Conservation (phyloP, 208 protist species). For the Trypanosoma congolense region DNA sequence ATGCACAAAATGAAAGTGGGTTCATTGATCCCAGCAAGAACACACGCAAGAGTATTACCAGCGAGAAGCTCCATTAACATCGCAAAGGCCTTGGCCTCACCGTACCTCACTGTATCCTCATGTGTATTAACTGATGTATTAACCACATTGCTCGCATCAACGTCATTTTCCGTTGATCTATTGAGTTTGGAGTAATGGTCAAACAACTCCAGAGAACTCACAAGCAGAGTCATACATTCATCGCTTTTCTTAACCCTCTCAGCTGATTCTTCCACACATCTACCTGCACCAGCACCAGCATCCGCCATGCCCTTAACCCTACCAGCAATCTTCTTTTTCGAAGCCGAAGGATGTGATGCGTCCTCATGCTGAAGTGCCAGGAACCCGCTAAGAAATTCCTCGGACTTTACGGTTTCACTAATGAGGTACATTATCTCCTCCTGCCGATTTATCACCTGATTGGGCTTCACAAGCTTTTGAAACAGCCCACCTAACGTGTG, state of each 20-base stretch:
- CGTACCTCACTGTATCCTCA: constrained; percentile 14
- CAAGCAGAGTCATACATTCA: constrained; percentile 74
- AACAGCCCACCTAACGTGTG: constrained; percentile 45
- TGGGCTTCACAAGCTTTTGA: constrained; percentile 80
- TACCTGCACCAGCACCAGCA: background rate
- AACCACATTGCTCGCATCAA: background rate
- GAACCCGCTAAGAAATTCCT: constrained; percentile 74
- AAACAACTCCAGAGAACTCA: constrained; percentile 69
- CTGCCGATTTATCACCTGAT: constrained; percentile 87
- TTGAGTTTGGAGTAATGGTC: constrained; percentile 78
- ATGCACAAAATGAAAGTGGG: constrained; percentile 80
- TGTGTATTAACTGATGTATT: constrained; percentile 4
- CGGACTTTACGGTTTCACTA: constrained; percentile 80
- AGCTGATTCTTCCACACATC: too few relatives aligned
- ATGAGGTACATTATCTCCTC: constrained; percentile 74
- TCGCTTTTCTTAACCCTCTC: constrained; percentile 39
- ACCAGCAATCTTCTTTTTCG: too few relatives aligned
- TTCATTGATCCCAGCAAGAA: constrained; percentile 88
- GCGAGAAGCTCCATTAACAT: constrained; percentile 83
- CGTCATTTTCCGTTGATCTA: constrained; percentile 33
- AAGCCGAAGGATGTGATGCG: constrained; percentile 2
- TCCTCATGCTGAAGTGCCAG: constrained; percentile 64
- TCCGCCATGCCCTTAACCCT: background rate
- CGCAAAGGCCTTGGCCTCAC: constrained; percentile 71
- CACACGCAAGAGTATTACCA: constrained; percentile 86